Base-by-base conservation (phyloP, 345 rosid species). In the Rhodamnia rubescens region DNA sequence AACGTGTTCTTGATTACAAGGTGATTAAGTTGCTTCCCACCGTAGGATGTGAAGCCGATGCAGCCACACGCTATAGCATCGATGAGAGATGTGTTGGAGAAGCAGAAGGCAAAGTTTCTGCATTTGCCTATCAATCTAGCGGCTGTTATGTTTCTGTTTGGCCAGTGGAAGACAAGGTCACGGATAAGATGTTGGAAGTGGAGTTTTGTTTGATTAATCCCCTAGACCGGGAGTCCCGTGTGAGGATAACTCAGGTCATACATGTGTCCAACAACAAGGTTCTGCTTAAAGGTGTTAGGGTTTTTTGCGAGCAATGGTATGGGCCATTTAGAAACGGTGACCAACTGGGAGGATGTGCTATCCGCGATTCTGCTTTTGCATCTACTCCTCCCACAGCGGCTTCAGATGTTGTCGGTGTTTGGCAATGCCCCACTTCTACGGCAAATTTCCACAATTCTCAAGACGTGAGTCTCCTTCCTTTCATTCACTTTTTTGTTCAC, bases 1-100 rank as follows among this genome's bases (percentile, higher is more conserved):
- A 89, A 75, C 85, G 64, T 21, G 29, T 85, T 81, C 84, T 97
- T 86, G 85, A 87, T 47, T 95, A 91, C 92, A 95, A 91, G 86
- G 89, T 87, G 84, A 94, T 97, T 89, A 93, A 95, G 83, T 91
- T 97, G 64, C 98, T 95, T 53, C 99, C 99, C 20, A 97, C 99
- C 4, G 99, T 97, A 22, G 99, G 99, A 58, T 97, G 99, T 59
- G 99, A 97, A 92, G 99, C 98, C 1, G 99, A 95, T 88, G 98
- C 98, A 40, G 98, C 99, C 81, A 97, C 98, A 2, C 93, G 92
- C 40, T 87, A 93, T 87, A 92, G 87, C 88, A 84, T 93, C 16
- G 93, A 94, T 47, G 90, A 90, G 64, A 91, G 94, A 88, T 89
- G 59, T 85, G 85, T 91, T 83, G 94, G 90, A 49, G 93, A 90